Conservation (phyloP, 1,139 yeast genomes). For the Lodderomyces pseudojiufengensis region DNA sequence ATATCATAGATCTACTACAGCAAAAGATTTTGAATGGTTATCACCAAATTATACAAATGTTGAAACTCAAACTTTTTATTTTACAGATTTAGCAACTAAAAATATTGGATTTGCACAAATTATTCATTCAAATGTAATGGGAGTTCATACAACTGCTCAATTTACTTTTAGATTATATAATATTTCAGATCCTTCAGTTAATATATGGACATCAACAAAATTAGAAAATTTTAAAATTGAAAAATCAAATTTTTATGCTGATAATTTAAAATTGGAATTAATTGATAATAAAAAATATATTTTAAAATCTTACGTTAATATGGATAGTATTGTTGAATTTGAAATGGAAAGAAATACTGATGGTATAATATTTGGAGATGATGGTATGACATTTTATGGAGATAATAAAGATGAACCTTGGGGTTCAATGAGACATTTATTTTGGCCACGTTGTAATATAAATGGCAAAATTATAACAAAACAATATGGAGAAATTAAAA, state of each 20-base stretch:
- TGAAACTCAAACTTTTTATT: constrained; percentile 92
- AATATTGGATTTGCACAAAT: constrained; percentile 87
- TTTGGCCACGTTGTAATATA: constrained; percentile 88
- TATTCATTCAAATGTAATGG: constrained; percentile 88
- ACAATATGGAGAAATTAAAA: constrained; percentile 20
- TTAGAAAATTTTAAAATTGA: constrained; percentile 74
- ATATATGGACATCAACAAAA: constrained; percentile 85
- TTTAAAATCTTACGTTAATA: constrained; percentile 62
- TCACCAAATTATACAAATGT: constrained; percentile 81
- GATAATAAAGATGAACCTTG: constrained; percentile 79
- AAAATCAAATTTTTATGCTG: constrained; percentile 81
- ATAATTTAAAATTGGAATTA: constrained; percentile 60
- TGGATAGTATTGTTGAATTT: constrained; percentile 72
- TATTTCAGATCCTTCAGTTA: constrained; percentile 23
- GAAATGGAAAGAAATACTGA: constrained; percentile 59
- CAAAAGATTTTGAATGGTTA: constrained; percentile 70
- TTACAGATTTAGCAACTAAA: constrained; percentile 59
- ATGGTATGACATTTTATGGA: constrained; percentile 84
- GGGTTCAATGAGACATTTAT: constrained; percentile 95
- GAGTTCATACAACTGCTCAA: constrained; percentile 88
- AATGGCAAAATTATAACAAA: constrained; percentile 54
- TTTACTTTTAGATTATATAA: constrained; percentile 82
- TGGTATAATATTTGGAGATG: constrained; percentile 86
- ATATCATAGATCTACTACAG: constrained; percentile 43
- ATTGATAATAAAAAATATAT: constrained; percentile 52